Evolutionary conservation across 495 filamentous ascomycete species (phyloP), one percentile per base, ranked within the genome.

Genomic region (Tuber indicum): DNA sequence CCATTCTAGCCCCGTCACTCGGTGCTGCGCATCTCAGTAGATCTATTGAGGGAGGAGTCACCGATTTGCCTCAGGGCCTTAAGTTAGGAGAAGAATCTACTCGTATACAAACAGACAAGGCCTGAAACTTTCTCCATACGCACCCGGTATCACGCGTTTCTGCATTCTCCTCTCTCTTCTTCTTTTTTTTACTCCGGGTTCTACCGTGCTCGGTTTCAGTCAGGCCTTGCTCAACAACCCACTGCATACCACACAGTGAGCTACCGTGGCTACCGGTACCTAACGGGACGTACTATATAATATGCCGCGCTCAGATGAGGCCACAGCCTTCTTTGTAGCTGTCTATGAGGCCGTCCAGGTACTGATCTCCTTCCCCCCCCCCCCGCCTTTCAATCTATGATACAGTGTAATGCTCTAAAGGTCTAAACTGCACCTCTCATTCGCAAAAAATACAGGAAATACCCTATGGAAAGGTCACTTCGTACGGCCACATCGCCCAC

Each of bases 401-500:
- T 10, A 72, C 42, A 58, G 23, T 44, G 32, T 47, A 58, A 58
- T 44, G 46, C n/a, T 36, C 52, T 32, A 62, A 26, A 72, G 46
- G n/a, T 26, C 71, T 44, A 72, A 72, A 52, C 14, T 66, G 58
- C 58, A 66, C 58, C 14, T 19, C n/a, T 36, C 14, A 1, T 32
- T 66, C 12, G 1, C 17, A 43, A 72, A 72, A 41, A 72, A 41
- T 26, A 58, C 41, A 73, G 81, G 90, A 96, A 84, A 92, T 98
- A 73, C 95, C 95, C 0, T 83, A 83, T 5, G 94, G 95, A 72
- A 91, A 88, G 82, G 94, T 97, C 62, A 97, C 94, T 1, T 92
- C 89, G 71, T 97, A 97, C 84, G 93, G 92, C 0, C 94, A 97
- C 83, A 96, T 98, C 75, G 94, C 94, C 14, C 86, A 84, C 26